Base-by-base conservation (phyloP, 768 basidiomycete genomes). In the Amanita muscaria region DNA sequence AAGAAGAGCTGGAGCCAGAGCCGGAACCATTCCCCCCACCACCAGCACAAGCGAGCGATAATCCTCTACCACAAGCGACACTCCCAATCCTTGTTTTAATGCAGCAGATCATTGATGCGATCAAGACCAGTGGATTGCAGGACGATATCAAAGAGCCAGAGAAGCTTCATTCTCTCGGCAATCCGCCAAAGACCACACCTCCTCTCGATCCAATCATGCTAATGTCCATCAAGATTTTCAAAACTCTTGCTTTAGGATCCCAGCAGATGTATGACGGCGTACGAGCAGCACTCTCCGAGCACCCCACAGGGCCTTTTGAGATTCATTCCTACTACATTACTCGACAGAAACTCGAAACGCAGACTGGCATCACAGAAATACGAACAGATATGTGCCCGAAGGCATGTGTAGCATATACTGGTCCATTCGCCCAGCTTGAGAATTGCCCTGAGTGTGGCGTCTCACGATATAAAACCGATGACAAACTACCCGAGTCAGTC, bases 311-410 rank as follows among this genome's bases (percentile, higher is more conserved):
- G n/a, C 12, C 41, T 14, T 10, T 42, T 14, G 23, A 30, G 10
- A 5, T 32, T 2, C 31, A 33, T 16, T 43, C 42, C n/a, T 25
- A 43, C 42, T 14, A 33, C 14, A 24, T 33, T 33, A 36, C 23
- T 25, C 31, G 15, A 7, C 32, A 32, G 8, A 36, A 43, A 19
- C 5, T 43, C 3, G 42, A 42, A 34, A 31, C 18, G 29, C 15
- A 6, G 7, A 41, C 25, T 8, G 33, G 33, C 14, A 34, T 42
- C 30, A 21, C 42, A 21, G 30, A 32, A 14, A 42, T 42, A 32
- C 42, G 18, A 19, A 32, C 29, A 5, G 42, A 42, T 32, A 42
- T 42, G 42, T 42, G 42, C 32, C 42, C 42, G 8, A n/a, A 34
- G 42, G 29, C 8, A 6, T 31, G 42, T 18, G 18, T 42, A 15